Base-by-base conservation (phyloP, 179 eudicot species). In the Carnegiea gigantea region DNA sequence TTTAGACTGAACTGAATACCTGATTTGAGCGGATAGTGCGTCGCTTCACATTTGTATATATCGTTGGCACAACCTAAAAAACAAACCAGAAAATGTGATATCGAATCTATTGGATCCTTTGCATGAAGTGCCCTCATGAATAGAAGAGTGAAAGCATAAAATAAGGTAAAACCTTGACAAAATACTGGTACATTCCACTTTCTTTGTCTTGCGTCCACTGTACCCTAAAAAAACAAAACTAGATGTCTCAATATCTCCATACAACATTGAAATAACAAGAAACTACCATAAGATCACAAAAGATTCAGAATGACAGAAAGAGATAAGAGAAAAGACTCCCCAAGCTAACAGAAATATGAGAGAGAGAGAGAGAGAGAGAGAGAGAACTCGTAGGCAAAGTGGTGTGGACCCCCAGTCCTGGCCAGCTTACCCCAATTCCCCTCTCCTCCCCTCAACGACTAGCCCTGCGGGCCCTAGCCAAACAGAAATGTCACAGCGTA, bases 51-150 rank as follows among this genome's bases (percentile, higher is more conserved):
- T 90, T 80, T 20, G 92, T 91, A 83, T 95, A 95, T 51, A 92
- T 86, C 15, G 99, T 92, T 76, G 99, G 99, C 65, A 95, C 99
- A 73, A 95, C 97, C 99, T 95, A 90, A 71, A 90, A 78, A 51
- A 57, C 62, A 81, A 76, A 79, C 59, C 51, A 13, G 53, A 62
- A 73, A 81, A 54, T 64, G 5, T 17, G 49, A 26, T 71, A 67
- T 44, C 53, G 54, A 79, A 26, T 43, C 23, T 54, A 36, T 36
- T 33, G 17, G 38, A 67, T 70, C 71, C 38, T 65, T 70, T 13
- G 13, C 18, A 70, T 30, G 46, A 36, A 70, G 46, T 70, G 43
- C 26, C 73, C 33, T 64, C 70, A 65, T 74, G 44, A 60, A 70
- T 70, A 30, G 43, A 30, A 70, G 49, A 75, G 71, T 73, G 57